Evolutionary conservation across 495 filamentous ascomycete species (phyloP), one percentile per base, ranked within the genome.

Genomic region (Lichina pygmaea): DNA sequence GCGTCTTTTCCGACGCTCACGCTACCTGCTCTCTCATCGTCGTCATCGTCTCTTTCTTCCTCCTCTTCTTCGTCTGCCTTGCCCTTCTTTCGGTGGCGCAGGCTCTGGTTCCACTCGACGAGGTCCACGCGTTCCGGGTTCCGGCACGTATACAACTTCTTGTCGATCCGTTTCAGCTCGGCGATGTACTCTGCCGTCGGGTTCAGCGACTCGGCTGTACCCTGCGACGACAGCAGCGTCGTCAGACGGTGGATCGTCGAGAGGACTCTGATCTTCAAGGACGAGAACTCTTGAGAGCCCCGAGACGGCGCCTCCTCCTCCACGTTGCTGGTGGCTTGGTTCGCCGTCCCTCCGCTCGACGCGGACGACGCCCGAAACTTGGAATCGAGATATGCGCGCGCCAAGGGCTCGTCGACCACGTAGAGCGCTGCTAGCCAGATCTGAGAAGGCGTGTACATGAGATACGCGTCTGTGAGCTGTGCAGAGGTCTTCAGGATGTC

Each of bases 381-480:
- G 3, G 73, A 66, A 38, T 70, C 63, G 10, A 95, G 67, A 54
- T 91, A 78, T 50, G 77, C 75, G 50, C 71, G 61, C 2, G 74
- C 70, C 11, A 94, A 62, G 6, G 72, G 75, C 36, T 65, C 62
- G 54, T 97, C 89, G 0, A 73, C 78, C 45, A 86, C 62, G 11
- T 73, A 62, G 31, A 94, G 62, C 0, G 85, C 73, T 0, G 82
- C 73, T 15, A 93, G 66, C 76, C 82, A 85, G 56, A 94, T 89
- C 58, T 97, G 89, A 11, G 79, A 77, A 0, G 89, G 91, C 3
- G 91, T 92, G 60, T 81, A 95, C 54, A 93, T 76, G 64, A 95
- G 93, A 61, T 94, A 94, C 16, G 70, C 84, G 54, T 97, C 89
- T 30, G 86, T 86, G 51, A 93, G 68, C 39, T 89, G 62, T 2